Percentiles rank a stretch among this genome's conserved stretches.
phyloP scores from a whole-genome alignment of 83 land plant genomes.

The Picea mariana region DNA sequence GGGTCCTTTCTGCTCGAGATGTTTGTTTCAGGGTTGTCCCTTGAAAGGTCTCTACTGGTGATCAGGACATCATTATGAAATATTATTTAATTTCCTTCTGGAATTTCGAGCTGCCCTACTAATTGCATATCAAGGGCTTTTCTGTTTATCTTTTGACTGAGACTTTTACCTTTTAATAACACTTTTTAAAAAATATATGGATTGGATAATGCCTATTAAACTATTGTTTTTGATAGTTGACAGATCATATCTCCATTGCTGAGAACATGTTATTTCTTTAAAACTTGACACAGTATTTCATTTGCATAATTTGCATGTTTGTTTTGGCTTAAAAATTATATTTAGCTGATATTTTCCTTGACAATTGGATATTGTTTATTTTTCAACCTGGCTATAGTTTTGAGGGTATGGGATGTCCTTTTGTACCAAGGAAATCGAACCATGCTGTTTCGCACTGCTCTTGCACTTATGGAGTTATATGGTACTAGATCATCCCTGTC shows the following conservation, averaged over 20 bases:
- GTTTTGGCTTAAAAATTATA: too few relatives aligned
- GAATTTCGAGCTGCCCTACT: too few relatives aligned
- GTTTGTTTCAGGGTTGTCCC: background rate
- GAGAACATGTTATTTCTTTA: too few relatives aligned
- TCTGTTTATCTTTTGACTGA: too few relatives aligned
- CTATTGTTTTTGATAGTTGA: background rate
- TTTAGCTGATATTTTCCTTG: too few relatives aligned
- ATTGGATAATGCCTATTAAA: background rate
- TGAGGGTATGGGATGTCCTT: constrained; percentile 64
- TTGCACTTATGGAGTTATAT: constrained; percentile 57
- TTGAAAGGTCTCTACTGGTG: background rate
- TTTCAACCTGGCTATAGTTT: constrained; percentile 29
- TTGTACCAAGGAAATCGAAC: constrained; percentile 49
- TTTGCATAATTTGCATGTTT: too few relatives aligned
- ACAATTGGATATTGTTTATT: too few relatives aligned
- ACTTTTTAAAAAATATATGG: background rate
- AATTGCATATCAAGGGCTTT: too few relatives aligned
- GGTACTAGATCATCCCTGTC: constrained; percentile 26
- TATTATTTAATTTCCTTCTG: too few relatives aligned
- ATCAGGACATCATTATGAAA: background rate
- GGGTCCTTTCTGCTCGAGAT: background rate
- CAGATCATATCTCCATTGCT: too few relatives aligned
- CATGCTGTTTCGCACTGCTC: constrained; percentile 61
- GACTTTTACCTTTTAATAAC: too few relatives aligned
- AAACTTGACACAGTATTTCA: too few relatives aligned